Percentiles rank a stretch among this genome's conserved stretches.
Conservation (phyloP, 371 early-diverging fungal genomes). For the Rhizopus sp. region DNA sequence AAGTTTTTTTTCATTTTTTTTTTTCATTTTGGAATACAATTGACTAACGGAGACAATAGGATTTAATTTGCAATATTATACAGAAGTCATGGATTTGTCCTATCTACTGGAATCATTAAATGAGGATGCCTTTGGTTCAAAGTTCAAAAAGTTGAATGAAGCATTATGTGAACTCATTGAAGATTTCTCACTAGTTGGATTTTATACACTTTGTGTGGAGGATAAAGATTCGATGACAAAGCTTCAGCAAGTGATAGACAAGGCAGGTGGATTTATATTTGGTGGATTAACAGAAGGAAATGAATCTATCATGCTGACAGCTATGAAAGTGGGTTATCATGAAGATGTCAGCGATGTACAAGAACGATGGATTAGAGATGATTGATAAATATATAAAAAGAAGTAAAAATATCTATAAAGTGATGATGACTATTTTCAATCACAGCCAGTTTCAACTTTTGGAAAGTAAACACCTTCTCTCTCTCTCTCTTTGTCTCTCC, state of each 20-base stretch:
- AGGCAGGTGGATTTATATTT: constrained; percentile 92
- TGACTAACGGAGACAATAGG: constrained; percentile 27
- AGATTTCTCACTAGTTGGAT: constrained; percentile 89
- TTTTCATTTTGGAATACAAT: neutral
- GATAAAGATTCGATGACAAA: constrained; percentile 84
- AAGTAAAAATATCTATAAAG: no score
- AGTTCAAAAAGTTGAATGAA: constrained; percentile 74
- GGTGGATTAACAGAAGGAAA: constrained; percentile 83
- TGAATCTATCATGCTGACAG: constrained; percentile 73
- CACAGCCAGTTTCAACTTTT: no score
- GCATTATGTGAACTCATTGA: constrained; percentile 89
- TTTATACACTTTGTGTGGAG: constrained; percentile 85
- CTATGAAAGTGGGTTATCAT: constrained; percentile 56
- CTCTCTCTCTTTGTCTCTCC: no score
- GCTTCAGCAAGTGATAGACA: constrained; percentile 82
- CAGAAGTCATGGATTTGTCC: constrained; percentile 87
- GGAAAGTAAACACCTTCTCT: no score
- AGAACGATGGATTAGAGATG: constrained; percentile 57
- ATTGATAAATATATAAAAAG: neutral
- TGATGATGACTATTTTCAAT: no score
- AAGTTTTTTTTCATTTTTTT: constrained; percentile 17
- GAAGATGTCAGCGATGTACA: constrained; percentile 65
- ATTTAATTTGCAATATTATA: constrained; percentile 92
- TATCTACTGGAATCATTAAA: constrained; percentile 79
- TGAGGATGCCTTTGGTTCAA: constrained; percentile 66